Evolutionary conservation across 2,329 filamentous ascomycete genomes (phyloP).

Genomic region (Elsinoe fawcettii): DNA sequence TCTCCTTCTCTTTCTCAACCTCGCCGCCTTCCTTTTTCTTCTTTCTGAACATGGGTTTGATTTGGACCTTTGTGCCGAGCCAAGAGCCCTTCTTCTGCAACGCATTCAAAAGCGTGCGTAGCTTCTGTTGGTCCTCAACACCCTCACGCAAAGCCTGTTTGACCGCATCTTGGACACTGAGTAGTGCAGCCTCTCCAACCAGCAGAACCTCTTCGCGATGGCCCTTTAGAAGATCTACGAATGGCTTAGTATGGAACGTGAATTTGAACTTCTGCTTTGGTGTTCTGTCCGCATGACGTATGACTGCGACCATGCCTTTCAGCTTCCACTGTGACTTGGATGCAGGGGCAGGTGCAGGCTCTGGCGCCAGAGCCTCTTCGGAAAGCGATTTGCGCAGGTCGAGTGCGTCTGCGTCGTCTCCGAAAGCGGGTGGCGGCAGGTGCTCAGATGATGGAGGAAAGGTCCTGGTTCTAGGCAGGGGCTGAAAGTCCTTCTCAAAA

Average conservation of each 20-base stretch:
- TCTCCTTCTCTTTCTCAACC: constrained; percentile 16
- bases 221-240: constrained; percentile 87
- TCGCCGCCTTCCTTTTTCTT: constrained; percentile 56
- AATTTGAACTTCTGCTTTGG: constrained; percentile 99
- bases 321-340: constrained; percentile 96
- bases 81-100: constrained; percentile 87
- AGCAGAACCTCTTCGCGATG: constrained; percentile 94
- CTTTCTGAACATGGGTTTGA: constrained; percentile 98
- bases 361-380: constrained; percentile 12
- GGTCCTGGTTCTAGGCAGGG: constrained; percentile 18
- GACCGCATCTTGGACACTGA: constrained; percentile 83
- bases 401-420: constrained; percentile 17
- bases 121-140: constrained; percentile 76
- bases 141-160: constrained; percentile 69
- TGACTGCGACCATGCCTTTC: constrained; percentile 94
- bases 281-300: constrained; percentile 91
- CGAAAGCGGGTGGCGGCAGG: constrained; percentile 27
- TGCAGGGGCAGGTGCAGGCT: constrained; percentile 39
- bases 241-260: constrained; percentile 93
- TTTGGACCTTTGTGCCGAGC: constrained; percentile 96
- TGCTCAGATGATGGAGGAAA: constrained; percentile 22
- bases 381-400: constrained; percentile 17
- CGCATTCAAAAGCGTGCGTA: constrained; percentile 77
- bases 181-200: constrained; percentile 80
- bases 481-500: constrained; percentile 30